phyloP scores from a whole-genome alignment of 371 early-diverging fungal genomes.

The Conidiobolus incongruus region DNA sequence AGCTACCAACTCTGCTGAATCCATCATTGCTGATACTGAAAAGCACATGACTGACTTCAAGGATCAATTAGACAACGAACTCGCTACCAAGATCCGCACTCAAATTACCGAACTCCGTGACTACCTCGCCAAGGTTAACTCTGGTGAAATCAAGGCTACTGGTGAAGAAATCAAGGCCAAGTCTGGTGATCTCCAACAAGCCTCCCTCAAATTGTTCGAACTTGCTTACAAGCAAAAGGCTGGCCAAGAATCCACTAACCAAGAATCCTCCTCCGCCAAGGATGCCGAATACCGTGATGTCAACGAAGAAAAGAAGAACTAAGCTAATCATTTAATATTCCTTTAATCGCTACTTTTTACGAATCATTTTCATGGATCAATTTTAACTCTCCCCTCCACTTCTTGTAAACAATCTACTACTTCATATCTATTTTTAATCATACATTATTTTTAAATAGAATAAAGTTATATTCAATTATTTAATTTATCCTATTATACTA shows the following conservation, averaged over 20 bases:
- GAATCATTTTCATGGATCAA: too few species aligned
- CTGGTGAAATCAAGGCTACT: conserved; percentile 15
- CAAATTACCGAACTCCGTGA: conserved; percentile 56
- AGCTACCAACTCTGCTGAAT: conserved; percentile 82
- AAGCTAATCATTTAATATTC: not conserved
- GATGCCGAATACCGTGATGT: conserved; percentile 8
- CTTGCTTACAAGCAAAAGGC: conserved; percentile 78
- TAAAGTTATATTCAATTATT: too few species aligned
- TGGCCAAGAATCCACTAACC: not conserved
- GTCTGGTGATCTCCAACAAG: conserved; percentile 62
- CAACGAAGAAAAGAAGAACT: conserved; percentile 3
- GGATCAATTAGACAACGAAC: conserved; percentile 67
- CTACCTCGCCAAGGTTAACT: conserved; percentile 35
- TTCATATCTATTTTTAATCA: too few species aligned
- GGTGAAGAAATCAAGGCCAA: conserved; percentile 58
- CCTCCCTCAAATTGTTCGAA: conserved; percentile 83
- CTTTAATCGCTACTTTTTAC: not conserved
- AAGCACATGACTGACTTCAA: conserved; percentile 86
- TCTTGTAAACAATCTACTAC: too few species aligned
- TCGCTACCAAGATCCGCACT: conserved; percentile 56
- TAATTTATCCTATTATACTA: too few species aligned
- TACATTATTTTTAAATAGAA: too few species aligned
- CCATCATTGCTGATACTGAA: conserved; percentile 73
- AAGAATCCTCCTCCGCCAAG: not conserved
- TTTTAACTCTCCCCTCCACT: too few species aligned